A percentile compares a stretch with the other conserved stretches of the same genome.
phyloP scores from a whole-genome alignment of 495 filamentous ascomycete genomes.

The Sabuloglossum arenarium region DNA sequence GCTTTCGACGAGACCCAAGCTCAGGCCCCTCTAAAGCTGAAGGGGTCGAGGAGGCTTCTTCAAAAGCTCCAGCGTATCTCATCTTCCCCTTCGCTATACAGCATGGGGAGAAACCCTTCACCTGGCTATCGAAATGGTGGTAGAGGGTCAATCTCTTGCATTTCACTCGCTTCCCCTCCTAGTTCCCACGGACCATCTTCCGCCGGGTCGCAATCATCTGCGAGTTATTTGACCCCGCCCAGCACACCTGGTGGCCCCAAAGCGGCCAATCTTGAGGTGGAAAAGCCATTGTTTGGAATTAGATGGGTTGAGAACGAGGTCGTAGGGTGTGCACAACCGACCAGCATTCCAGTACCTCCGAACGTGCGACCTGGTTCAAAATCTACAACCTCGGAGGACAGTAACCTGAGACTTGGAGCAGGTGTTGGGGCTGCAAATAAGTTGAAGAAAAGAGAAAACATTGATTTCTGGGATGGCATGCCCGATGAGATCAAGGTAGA shows the following conservation, averaged over 20 bases:
- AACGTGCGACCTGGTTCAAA: not conserved
- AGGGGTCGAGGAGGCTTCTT: conserved; percentile 52
- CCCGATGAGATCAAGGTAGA: conserved; percentile 64
- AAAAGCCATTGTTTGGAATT: conserved; percentile 10
- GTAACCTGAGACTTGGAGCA: not conserved
- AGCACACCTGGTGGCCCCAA: conserved; percentile 35
- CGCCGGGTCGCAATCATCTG: conserved; percentile 34
- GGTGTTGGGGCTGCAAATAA: conserved; percentile 3
- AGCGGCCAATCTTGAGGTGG: conserved; percentile 12
- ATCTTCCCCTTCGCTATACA: conserved; percentile 57
- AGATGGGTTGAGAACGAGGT: conserved; percentile 8
- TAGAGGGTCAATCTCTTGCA: conserved; percentile 67
- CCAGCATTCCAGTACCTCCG: conserved; percentile 9
- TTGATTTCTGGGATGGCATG: conserved; percentile 64
- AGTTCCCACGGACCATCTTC: conserved; percentile 32
- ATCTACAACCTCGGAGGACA: not conserved
- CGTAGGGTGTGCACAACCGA: conserved; percentile 16
- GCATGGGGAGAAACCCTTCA: conserved; percentile 34
- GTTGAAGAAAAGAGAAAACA: conserved; percentile 19
- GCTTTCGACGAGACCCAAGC: not conserved
- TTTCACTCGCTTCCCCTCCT: conserved; percentile 46
- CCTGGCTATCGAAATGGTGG: conserved; percentile 39
- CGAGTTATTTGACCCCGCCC: conserved; percentile 41
- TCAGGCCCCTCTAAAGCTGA: conserved; percentile 28
- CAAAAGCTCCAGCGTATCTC: conserved; percentile 73